phyloP scores from a whole-genome alignment of 495 filamentous ascomycete genomes.

The Sordaria brevicollis region DNA sequence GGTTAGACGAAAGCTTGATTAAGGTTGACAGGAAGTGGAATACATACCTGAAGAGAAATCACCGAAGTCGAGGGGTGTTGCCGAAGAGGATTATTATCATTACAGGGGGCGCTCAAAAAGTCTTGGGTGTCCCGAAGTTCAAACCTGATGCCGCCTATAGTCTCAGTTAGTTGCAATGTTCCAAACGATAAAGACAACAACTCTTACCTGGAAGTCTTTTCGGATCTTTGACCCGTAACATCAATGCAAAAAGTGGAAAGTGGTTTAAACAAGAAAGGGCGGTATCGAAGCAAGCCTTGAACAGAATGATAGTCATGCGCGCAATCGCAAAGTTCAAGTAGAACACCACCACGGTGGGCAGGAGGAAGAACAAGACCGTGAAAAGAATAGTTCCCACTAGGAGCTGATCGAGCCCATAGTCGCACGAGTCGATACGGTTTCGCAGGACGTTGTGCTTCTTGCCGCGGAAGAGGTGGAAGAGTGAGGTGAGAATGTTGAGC shows the following conservation, averaged over 20 bases:
- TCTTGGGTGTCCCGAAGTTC: slow-evolving; percentile 68
- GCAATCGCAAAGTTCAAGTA: slow-evolving; percentile 94
- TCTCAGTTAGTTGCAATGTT: not conserved
- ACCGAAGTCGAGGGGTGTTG: slow-evolving; percentile 50
- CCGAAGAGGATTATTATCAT: slow-evolving; percentile 21
- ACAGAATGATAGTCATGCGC: slow-evolving; percentile 84
- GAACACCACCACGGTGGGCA: slow-evolving; percentile 91
- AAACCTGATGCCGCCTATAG: slow-evolving; percentile 76
- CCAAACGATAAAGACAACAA: not conserved
- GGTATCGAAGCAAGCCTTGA: slow-evolving; percentile 85
- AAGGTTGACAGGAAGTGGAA: too few species aligned
- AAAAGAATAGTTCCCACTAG: slow-evolving; percentile 95
- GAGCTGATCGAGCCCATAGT: slow-evolving; percentile 97
- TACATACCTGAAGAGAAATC: slow-evolving; percentile 64
- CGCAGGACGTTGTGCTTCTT: slow-evolving; percentile 96
- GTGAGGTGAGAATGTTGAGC: slow-evolving; percentile 85
- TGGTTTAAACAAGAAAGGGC: slow-evolving; percentile 91
- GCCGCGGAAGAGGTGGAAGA: slow-evolving; percentile 95
- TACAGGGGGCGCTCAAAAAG: slow-evolving; percentile 24
- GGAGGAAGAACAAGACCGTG: slow-evolving; percentile 86
- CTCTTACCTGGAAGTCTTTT: slow-evolving; percentile 68
- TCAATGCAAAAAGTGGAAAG: slow-evolving; percentile 93
- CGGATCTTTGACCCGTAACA: slow-evolving; percentile 93
- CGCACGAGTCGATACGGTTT: slow-evolving; percentile 96
- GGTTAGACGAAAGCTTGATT: slow-evolving; percentile 3